Evolutionary conservation across 768 basidiomycete genomes (phyloP), one percentile per base, ranked within the genome.

Genomic region (Myochromella boudieri): DNA sequence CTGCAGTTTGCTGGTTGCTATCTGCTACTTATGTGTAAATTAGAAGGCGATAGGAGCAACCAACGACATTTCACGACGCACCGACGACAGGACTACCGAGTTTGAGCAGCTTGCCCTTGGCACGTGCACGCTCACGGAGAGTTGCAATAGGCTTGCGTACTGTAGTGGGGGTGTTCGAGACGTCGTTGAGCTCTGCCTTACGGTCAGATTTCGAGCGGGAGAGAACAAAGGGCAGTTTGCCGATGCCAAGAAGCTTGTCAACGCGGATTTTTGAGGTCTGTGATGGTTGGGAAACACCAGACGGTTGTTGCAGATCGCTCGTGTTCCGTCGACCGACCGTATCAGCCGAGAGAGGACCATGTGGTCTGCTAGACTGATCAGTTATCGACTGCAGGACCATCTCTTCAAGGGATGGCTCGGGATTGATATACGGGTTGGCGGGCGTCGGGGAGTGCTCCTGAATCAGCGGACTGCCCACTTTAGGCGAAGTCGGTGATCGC

Each of bases 391-490:
- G 46, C 38, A 46, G 44, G 31, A 45, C 25, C 20, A 20, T n/a
- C n/a, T n/a, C 49, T 39, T 42, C 31, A 26, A 43, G 41, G 33
- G 59, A 57, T 12, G 76, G 76, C 17, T 70, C 66, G 6, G 69
- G 71, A 55, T 77, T 76, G 58, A 77, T 74, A 55, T 70, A 76
- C 28, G 76, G 75, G 48, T 77, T 75, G 14, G 45, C 42, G n/a
- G 42, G 31, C 42, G 41, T 33, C 41, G 39, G 40, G 43, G 52
- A 38, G 11, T 32, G 29, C 26, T 46, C 33, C 46, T 44, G 42
- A 4, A 48, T 38, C 44, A 54, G 29, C 29, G 44, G 55, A 25
- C 37, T 49, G 32, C 39, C 33, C 20, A 50, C 32, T 38, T 48
- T 57, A 6, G 48, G 51, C 26, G 42, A 53, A 15, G 48, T 50